Evolutionary conservation across 768 basidiomycete species (phyloP), one percentile per base, ranked within the genome.

Genomic region (Saitozyma podzolica): DNA sequence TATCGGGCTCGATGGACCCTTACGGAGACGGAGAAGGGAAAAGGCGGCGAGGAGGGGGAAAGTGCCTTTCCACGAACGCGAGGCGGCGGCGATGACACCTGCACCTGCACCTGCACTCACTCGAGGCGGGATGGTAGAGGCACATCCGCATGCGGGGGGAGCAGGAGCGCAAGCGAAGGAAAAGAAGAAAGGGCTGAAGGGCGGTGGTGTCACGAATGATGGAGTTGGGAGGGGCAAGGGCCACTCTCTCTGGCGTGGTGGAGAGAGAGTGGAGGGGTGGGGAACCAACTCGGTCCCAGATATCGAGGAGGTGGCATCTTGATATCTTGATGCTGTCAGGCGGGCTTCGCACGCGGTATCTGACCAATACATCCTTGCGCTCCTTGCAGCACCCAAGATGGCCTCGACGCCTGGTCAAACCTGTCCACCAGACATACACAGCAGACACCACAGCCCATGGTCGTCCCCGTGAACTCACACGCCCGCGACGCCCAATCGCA

Each of bases 61-160:
- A 47, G 14, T n/a, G 9, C 42, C 55, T 0, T 73, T 69, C 54
- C 62, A 67, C 42, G 63, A 72, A 58, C 42, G 66, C 60, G 60
- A 68, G 50, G 20, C 45, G 39, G 43, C 45, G 14, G 9, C 5
- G 8, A 39, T 2, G 47, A 11, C 47, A 6, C 2, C 14, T 48
- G 19, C 6, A 29, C 29, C 29, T 29, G 29, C 47, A 6, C 2
- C 14, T 48, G 19, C 6, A 29, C 29, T 5, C 5, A 5, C 47
- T 48, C 14, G 47, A 48, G 47, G 19, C 29, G 29, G 29, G 29
- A 29, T 2, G 29, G 29, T 29, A 48, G 14, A 48, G 6, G 14
- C 14, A 2, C 47, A 48, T 3, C 47, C 47, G 14, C 47, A 48
- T 29, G 29, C 29, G 2, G 29, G 29, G 29, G 29, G 29, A 29